Conservation (phyloP, 768 basidiomycete genomes). For the Russula compacta region DNA sequence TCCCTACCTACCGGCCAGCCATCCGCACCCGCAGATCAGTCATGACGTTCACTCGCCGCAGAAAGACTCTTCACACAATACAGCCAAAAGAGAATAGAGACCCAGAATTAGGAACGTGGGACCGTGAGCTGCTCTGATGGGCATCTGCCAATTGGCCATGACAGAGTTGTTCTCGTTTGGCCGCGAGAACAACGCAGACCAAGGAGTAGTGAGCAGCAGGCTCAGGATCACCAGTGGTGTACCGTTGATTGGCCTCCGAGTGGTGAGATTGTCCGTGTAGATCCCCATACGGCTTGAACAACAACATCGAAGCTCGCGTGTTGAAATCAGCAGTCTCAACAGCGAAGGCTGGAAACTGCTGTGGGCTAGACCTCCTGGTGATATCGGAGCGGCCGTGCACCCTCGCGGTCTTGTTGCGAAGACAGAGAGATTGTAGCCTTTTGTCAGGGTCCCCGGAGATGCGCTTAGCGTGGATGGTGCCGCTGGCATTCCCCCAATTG, state of each 20-base stretch:
- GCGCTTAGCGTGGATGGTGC: background rate
- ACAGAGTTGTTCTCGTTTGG: no score
- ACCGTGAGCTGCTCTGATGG: background rate
- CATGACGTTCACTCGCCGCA: background rate
- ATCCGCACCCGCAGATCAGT: background rate
- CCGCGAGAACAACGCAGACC: no score
- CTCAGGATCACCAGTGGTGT: background rate
- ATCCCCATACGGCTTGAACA: no score
- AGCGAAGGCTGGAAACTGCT: no score
- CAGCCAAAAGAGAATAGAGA: background rate
- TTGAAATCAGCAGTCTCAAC: background rate
- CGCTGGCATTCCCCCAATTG: background rate
- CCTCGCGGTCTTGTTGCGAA: background rate
- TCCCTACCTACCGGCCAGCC: background rate
- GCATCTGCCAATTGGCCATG: no score
- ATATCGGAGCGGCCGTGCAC: no score
- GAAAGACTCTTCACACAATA: background rate
- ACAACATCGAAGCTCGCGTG: no score
- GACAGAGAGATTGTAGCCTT: background rate
- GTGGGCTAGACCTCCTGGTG: no score
- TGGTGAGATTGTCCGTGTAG: no score
- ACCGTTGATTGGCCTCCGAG: background rate
- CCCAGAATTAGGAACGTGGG: background rate
- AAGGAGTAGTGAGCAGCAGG: background rate
- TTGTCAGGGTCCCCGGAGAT: background rate